Evolutionary conservation across 371 early-diverging fungal genomes (phyloP).

Genomic region (Mortierella sp.): DNA sequence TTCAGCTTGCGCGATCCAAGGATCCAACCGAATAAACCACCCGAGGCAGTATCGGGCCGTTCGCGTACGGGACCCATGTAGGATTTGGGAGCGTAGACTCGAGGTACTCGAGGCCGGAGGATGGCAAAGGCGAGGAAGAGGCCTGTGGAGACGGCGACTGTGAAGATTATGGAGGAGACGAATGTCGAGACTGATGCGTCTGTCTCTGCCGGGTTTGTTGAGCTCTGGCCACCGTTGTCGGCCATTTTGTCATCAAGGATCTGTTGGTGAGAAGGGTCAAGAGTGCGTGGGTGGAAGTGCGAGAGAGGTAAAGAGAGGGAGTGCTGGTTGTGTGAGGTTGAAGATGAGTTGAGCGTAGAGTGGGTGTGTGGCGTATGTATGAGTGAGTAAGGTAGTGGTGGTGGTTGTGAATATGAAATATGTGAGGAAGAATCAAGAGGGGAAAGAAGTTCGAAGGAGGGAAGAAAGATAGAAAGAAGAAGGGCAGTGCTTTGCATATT

Average conservation of each 20-base stretch:
- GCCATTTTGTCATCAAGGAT: constrained; percentile 12
- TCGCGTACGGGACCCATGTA: constrained; percentile 36
- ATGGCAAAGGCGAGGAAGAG: constrained; percentile 38
- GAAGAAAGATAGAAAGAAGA: too few relatives aligned
- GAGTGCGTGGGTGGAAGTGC: background rate
- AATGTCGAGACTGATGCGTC: constrained; percentile 51
- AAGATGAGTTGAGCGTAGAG: background rate
- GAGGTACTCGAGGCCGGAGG: constrained; percentile 27
- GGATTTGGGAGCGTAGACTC: constrained; percentile 42
- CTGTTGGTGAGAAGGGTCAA: too few relatives aligned
- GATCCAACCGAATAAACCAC: constrained; percentile 27
- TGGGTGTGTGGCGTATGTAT: too few relatives aligned
- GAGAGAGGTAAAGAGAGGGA: background rate
- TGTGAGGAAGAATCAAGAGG: too few relatives aligned
- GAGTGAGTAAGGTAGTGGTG: background rate
- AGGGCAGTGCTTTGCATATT: too few relatives aligned
- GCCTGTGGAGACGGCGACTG: constrained; percentile 20
- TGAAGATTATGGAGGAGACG: constrained; percentile 40
- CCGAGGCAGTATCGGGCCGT: background rate
- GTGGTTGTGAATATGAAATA: too few relatives aligned
- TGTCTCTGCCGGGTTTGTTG: background rate
- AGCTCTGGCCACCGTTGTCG: background rate
- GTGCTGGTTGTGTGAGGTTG: background rate
- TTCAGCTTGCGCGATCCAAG: constrained; percentile 12
- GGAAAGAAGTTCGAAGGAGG: too few relatives aligned